phyloP scores from a whole-genome alignment of 805 yeast genomes.

The Myxozyma melibiosi region DNA sequence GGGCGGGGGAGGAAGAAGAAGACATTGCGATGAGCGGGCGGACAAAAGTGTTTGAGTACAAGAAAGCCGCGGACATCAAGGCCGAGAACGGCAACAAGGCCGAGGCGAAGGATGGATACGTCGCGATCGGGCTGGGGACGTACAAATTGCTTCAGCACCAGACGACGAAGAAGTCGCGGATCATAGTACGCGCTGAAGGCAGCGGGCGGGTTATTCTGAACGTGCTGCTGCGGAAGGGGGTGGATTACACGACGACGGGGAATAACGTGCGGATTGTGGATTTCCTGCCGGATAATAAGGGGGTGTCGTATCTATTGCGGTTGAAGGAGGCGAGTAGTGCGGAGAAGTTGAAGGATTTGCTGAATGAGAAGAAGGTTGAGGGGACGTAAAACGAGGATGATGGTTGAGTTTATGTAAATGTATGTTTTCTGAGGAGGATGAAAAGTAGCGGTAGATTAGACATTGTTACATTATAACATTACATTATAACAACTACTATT shows the following conservation, averaged over 20 bases:
- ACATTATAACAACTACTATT: too few relatives aligned
- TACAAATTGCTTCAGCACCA: slow-evolving; percentile 68
- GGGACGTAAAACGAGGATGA: not conserved
- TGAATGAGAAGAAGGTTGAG: slow-evolving; percentile 38
- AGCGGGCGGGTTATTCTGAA: slow-evolving; percentile 78
- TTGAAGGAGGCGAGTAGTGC: slow-evolving; percentile 81
- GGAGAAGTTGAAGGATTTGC: slow-evolving; percentile 48
- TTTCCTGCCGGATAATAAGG: slow-evolving; percentile 43
- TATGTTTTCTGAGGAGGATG: too few relatives aligned
- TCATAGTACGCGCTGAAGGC: slow-evolving; percentile 86
- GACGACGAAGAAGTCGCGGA: slow-evolving; percentile 63
- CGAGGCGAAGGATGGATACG: slow-evolving; percentile 44
- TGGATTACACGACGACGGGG: slow-evolving; percentile 63
- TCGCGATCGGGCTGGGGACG: slow-evolving; percentile 77
- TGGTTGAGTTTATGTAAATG: too few relatives aligned
- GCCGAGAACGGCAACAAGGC: slow-evolving; percentile 27
- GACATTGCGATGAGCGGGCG: slow-evolving; percentile 62
- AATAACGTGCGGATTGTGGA: slow-evolving; percentile 69
- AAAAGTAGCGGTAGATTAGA: too few relatives aligned
- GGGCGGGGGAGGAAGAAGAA: slow-evolving; percentile 88
- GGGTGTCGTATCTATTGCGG: slow-evolving; percentile 69
- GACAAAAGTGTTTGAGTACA: slow-evolving; percentile 68
- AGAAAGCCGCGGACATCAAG: slow-evolving; percentile 49
- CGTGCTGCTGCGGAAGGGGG: slow-evolving; percentile 40
- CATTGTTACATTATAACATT: too few relatives aligned